phyloP scores from a whole-genome alignment of 805 yeast species.

The Peterozyma toletana region DNA sequence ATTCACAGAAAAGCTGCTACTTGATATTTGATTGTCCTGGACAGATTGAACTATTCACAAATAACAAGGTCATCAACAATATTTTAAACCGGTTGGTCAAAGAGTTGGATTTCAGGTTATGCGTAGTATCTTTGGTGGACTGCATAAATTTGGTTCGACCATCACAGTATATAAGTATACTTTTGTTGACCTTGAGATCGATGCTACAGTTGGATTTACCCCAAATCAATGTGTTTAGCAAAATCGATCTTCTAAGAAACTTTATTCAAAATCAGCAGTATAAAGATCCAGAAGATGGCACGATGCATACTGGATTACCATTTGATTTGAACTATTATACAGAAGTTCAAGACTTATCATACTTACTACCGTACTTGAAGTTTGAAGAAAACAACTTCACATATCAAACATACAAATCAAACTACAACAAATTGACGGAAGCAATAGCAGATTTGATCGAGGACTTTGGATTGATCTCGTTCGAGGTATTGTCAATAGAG shows the following conservation, averaged over 20 bases:
- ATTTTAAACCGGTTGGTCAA: constrained; percentile 63
- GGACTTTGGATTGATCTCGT: constrained; percentile 82
- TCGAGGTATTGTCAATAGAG: constrained; percentile 85
- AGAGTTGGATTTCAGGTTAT: constrained; percentile 60
- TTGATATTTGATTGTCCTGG: constrained; percentile 90
- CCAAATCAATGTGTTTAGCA: constrained; percentile 86
- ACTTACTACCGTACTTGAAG: constrained; percentile 60
- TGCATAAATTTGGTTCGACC: constrained; percentile 78
- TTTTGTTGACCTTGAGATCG: constrained; percentile 75
- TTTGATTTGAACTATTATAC: constrained; percentile 82
- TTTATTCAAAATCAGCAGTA: constrained; percentile 27
- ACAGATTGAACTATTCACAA: constrained; percentile 92
- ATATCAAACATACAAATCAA: constrained; percentile 44
- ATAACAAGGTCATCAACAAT: constrained; percentile 63
- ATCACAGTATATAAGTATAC: constrained; percentile 77
- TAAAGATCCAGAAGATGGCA: constrained; percentile 35
- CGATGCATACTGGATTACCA: constrained; percentile 41
- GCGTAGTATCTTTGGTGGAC: constrained; percentile 85
- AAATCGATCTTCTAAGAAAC: constrained; percentile 71
- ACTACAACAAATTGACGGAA: constrained; percentile 55
- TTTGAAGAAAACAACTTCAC: constrained; percentile 64
- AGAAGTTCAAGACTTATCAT: constrained; percentile 78
- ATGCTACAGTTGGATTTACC: constrained; percentile 93
- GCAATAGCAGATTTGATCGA: constrained; percentile 77
- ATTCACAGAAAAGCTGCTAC: constrained; percentile 47